phyloP scores from a whole-genome alignment of 1,284 basidiomycete genomes.

The Lentinula novae-zelandiae region DNA sequence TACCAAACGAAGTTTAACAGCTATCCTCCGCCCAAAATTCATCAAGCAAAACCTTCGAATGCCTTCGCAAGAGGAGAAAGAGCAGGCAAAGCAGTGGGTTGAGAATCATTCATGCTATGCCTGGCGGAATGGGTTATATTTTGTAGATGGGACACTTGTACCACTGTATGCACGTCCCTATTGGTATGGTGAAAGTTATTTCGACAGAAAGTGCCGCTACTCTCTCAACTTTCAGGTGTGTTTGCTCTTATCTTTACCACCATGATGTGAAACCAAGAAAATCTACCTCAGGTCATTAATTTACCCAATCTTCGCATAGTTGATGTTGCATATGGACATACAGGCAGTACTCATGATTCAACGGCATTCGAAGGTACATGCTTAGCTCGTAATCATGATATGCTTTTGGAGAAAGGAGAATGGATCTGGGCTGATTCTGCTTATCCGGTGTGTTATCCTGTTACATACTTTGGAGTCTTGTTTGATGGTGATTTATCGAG shows the following conservation, averaged over 20 bases:
- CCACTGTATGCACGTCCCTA: constrained; percentile 23
- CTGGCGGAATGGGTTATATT: constrained; percentile 21
- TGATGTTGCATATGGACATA: constrained; percentile 21
- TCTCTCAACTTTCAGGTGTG: constrained; percentile 30
- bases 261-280: no score
- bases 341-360: constrained; percentile 31
- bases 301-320: constrained; percentile 9
- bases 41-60: neutral
- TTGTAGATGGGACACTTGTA: constrained; percentile 23
- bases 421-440: constrained; percentile 34
- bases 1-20: neutral
- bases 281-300: neutral
- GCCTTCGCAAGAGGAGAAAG: constrained; percentile 2
- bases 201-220: constrained; percentile 32
- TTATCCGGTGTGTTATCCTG: constrained; percentile 20
- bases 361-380: constrained; percentile 27
- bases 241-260: neutral
- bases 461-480: neutral
- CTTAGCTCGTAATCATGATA: constrained; percentile 19
- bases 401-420: constrained; percentile 23
- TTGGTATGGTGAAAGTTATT: constrained; percentile 26
- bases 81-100: constrained; percentile 8
- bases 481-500: neutral
- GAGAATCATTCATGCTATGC: constrained; percentile 18
- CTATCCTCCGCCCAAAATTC: neutral